Percentiles rank a stretch among this genome's conserved stretches.
These are phyloP conservation scores for Ustilago trichophora DNA, from an alignment of 1,284 basidiomycete genomes.

Conservation along the genomic window DNA sequence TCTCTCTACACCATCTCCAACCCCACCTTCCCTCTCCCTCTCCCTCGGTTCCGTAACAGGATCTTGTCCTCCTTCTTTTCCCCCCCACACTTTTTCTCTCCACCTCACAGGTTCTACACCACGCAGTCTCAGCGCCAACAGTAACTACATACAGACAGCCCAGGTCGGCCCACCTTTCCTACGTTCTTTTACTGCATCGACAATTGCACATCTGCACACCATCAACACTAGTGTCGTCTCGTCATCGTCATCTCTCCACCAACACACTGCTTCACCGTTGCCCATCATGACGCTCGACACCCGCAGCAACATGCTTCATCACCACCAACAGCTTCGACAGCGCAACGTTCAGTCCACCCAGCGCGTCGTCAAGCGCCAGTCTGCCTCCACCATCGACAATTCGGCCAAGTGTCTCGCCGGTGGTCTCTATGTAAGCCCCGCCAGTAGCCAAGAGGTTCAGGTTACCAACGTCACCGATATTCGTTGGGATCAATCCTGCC, in stretches of 20 bases:
- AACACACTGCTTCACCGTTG: too few species aligned
- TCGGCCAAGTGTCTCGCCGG: slow-evolving; percentile 49
- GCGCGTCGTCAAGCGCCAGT: slow-evolving; percentile 39
- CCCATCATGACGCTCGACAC: slow-evolving; percentile 45
- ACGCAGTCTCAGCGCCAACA: slow-evolving; percentile 1
- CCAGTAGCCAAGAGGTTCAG: slow-evolving; percentile 28
- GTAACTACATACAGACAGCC: slow-evolving; percentile 8
- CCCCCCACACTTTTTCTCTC: background rate
- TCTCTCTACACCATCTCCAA: slow-evolving; percentile 2
- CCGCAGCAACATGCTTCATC: slow-evolving; percentile 34
- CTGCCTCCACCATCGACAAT: slow-evolving; percentile 42
- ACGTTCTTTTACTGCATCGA: slow-evolving; percentile 26
- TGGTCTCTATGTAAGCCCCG: slow-evolving; percentile 53
- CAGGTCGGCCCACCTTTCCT: slow-evolving; percentile 14
- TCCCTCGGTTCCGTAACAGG: slow-evolving; percentile 11
- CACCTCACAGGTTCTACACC: background rate
- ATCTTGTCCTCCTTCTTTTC: background rate
- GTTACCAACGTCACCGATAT: slow-evolving; percentile 50
- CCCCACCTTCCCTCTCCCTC: background rate
- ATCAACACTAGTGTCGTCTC: background rate
- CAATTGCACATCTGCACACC: slow-evolving; percentile 19
- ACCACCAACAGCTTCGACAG: slow-evolving; percentile 36
- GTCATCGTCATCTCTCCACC: background rate
- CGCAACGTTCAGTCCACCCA: slow-evolving; percentile 24
- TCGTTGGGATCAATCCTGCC: slow-evolving; percentile 54